These are phyloP conservation scores for Backusella sp. DNA, from an alignment of 192 early-diverging fungal species.

Conservation along the genomic window DNA sequence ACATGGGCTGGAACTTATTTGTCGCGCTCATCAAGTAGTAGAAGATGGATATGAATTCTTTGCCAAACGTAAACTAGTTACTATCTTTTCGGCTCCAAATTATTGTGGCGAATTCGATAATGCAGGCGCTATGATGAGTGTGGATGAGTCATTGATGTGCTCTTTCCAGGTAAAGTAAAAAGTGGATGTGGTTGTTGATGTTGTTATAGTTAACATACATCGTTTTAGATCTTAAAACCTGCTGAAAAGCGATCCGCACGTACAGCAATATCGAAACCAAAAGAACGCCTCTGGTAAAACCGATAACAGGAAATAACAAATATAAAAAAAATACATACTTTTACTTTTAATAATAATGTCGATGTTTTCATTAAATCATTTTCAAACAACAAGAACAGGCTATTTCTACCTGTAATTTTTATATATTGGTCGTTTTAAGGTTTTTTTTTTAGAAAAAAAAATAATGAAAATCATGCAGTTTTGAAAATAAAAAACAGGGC, in stretches of 20 bases:
- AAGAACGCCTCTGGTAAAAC: background rate
- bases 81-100: slow-evolving; percentile 34
- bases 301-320: background rate
- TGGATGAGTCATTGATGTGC: slow-evolving; percentile 61
- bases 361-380: background rate
- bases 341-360: slow-evolving; percentile 2
- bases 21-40: slow-evolving; percentile 94
- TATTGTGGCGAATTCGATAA: slow-evolving; percentile 50
- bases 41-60: slow-evolving; percentile 99
- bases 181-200: background rate
- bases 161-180: slow-evolving; percentile 73
- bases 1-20: slow-evolving; percentile 94
- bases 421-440: background rate
- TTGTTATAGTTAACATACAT: background rate
- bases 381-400: background rate
- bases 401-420: too few relatives aligned
- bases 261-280: background rate
- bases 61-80: slow-evolving; percentile 85
- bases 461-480: background rate
- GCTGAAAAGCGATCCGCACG: background rate
- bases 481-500: background rate
- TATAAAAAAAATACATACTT: background rate
- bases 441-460: background rate
- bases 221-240: background rate
- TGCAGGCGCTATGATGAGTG: slow-evolving; percentile 78